Percentiles rank a stretch among this genome's conserved stretches.
phyloP scores from a whole-genome alignment of 805 yeast species.

The Pichia heedii region DNA sequence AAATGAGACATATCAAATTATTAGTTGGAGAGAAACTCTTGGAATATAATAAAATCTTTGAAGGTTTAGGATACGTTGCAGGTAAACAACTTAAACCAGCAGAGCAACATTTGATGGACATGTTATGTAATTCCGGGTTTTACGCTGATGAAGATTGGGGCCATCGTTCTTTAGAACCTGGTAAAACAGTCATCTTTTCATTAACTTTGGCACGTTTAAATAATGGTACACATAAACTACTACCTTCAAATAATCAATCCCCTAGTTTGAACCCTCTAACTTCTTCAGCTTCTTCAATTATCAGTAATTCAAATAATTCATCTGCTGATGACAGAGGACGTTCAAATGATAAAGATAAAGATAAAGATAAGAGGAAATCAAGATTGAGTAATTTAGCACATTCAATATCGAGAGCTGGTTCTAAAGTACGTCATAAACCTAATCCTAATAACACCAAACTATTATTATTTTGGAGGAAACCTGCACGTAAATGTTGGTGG shows the following conservation, averaged over 20 bases:
- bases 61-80: constrained; percentile 61
- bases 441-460: constrained; percentile 47
- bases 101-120: constrained; percentile 87
- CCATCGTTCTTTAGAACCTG: constrained; percentile 77
- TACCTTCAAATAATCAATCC: constrained; percentile 17
- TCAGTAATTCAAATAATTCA: constrained; percentile 13
- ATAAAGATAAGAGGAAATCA: constrained; percentile 24
- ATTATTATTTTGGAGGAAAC: constrained; percentile 90
- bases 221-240: constrained; percentile 13
- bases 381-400: constrained; percentile 52
- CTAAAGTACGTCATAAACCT: constrained; percentile 25
- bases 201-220: constrained; percentile 60
- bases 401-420: constrained; percentile 38
- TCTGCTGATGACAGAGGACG: constrained; percentile 12
- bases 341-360: constrained; percentile 3
- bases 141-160: constrained; percentile 69
- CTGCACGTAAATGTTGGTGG: constrained; percentile 99
- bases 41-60: constrained; percentile 53
- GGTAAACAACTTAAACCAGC: constrained; percentile 69
- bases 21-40: constrained; percentile 64
- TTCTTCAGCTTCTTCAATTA: too few species aligned
- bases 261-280: constrained; percentile 27
- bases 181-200: constrained; percentile 79
- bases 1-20: constrained; percentile 60
- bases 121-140: constrained; percentile 90